Base-by-base conservation (phyloP, 164 flowering plant genomes). In the Chimonanthus praecox region DNA sequence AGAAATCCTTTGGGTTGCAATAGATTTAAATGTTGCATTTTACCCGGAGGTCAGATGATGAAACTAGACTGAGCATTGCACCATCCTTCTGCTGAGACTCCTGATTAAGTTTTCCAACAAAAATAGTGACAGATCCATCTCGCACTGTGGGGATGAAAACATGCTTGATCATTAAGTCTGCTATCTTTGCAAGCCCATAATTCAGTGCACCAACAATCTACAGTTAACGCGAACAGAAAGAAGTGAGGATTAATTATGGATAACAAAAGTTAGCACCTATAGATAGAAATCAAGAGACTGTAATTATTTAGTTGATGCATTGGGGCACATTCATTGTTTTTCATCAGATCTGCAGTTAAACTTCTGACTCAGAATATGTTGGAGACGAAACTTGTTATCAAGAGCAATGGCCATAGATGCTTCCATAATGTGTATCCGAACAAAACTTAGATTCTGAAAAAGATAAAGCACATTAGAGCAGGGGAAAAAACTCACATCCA, bases 131-230 rank as follows among this genome's bases (percentile, higher is more conserved):
- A 61, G 83, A 75, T 20, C 75, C 72, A 74, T 48, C 72, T 70
- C 80, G 83, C 44, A 88, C 81, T 21, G 83, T 81, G 11, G 97
- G 95, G 75, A 84, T 67, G 43, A 95, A 73, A 46, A 88, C 88
- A 81, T 85, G 72, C 85, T 90, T 93, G 77, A 88, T 83, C 78
- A 88, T 79, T 75, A 83, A 77, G 77, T 95, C 98, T 3, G 92
- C 97, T 61, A 89, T 84, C 86, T 85, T 92, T 60, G 92, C 92
- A 78, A 95, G 84, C 71, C 98, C 98, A 85, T 88, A 90, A 73
- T 90, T 92, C 62, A 90, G 84, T 72, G 89, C 82, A 6, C 89
- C 97, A 77, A 85, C 83, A 67, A 86, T 86, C 99, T 93, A 79
- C 77, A 80, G 65, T 48, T 54, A 33, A 67, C 44, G 62, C 20